Percentiles rank a stretch among this genome's conserved stretches.
phyloP scores from a whole-genome alignment of 345 rosid species.

The Citrus maxima region DNA sequence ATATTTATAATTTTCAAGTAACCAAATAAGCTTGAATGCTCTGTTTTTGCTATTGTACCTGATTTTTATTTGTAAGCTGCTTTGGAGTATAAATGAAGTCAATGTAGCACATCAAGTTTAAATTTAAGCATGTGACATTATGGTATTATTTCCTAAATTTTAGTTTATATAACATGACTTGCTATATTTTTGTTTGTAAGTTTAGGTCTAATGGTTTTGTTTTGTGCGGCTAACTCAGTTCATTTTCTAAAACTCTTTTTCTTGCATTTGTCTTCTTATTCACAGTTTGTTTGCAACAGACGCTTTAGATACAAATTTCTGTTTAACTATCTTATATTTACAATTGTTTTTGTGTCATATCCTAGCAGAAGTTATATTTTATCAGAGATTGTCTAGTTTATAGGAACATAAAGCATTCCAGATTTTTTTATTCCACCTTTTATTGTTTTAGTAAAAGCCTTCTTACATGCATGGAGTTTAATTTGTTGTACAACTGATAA shows the following conservation, averaged over 20 bases:
- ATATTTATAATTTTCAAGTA: neutral
- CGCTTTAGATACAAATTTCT: neutral
- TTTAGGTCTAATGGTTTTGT: neutral
- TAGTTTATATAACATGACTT: neutral
- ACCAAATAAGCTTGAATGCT: neutral
- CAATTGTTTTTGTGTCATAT: no score
- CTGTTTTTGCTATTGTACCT: neutral
- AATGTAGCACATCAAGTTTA: neutral
- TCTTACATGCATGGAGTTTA: no score
- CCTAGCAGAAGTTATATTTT: no score
- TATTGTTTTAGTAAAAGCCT: no score
- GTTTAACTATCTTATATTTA: neutral
- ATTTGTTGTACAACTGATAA: no score
- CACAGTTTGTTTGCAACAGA: neutral
- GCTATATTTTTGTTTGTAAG: neutral
- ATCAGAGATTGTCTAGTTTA: no score
- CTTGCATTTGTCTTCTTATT: neutral
- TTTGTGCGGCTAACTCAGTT: neutral
- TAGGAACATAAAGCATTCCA: no score
- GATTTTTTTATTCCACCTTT: no score
- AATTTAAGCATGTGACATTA: neutral
- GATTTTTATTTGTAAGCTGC: neutral
- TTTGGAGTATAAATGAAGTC: neutral
- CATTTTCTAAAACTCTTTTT: neutral
- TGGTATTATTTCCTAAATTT: neutral